Base-by-base conservation (phyloP, 148 eudicot genomes). In the Arbutus unedo region DNA sequence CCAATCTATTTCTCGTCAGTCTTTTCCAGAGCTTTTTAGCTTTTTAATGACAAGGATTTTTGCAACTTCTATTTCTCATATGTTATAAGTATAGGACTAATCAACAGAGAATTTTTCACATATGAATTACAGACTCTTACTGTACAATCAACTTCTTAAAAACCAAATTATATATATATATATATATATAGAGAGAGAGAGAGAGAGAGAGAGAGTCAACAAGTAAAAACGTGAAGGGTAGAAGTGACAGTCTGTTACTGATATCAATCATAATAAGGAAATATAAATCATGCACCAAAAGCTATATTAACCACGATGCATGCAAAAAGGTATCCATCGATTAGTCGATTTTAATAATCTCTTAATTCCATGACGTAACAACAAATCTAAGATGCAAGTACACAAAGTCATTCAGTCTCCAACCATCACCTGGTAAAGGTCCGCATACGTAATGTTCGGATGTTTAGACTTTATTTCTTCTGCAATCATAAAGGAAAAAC, bases 381-480 rank as follows among this genome's bases (percentile, higher is more conserved):
- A 19, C 47, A 8, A 38, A 53, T 73, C 14, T 25, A 51, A 44
- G n/a, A 19, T 4, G 6, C 19, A 25, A 23, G 10, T 8, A 38
- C 62, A n/a, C 19, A 54, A 83, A 49, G 51, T 77, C 48, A 14
- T 67, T 67, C 53, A 9, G 15, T 44, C 67, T 57, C n/a, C 23
- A 4, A 83, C 14, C 38, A 25, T 89, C 79, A 97, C 99, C 99
- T 97, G 99, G 87, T 94, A 97, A 48, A 97, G 90, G 84, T 97
- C 99, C 16, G 99, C 99, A 89, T 93, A 97, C 43, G 98, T 93
- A 75, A 97, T 91, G 90, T 87, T 94, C 51, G 96, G 93, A 89
- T 91, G 91, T 80, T 90, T 92, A 80, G 87, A 81, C 91, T 97
- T 97, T 85, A 97, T 92, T 87, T 92, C 93, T 83, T 97, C 99